Conservation (phyloP, 2,329 filamentous ascomycete species). For the Fusarium falciforme region DNA sequence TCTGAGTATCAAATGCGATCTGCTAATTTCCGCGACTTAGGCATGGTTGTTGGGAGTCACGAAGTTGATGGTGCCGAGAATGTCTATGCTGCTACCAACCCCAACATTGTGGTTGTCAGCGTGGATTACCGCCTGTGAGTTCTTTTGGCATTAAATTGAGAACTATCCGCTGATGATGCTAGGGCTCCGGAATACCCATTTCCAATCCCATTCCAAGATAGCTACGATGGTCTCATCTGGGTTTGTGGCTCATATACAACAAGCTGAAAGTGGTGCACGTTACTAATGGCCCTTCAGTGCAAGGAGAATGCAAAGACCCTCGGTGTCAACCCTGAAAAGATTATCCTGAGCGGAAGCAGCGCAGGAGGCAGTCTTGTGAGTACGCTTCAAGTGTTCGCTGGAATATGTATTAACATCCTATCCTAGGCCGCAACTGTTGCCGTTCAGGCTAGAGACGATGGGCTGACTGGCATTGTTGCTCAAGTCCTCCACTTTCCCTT, state of each 20-base stretch:
- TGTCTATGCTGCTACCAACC: conserved; percentile 27
- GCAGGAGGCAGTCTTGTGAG: conserved; percentile 36
- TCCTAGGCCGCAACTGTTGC: conserved; percentile 31
- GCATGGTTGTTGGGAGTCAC: conserved; percentile 39
- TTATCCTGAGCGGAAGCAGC: conserved; percentile 37
- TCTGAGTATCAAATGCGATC: no score
- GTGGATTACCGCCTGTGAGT: conserved; percentile 37
- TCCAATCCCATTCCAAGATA: conserved; percentile 33
- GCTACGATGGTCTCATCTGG: conserved; percentile 40
- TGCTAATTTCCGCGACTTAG: background rate
- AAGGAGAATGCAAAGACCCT: conserved; percentile 31
- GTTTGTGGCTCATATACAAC: background rate
- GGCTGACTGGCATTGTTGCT: conserved; percentile 33
- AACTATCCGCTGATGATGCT: background rate
- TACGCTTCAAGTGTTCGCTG: rapidly evolving
- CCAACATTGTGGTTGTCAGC: conserved; percentile 37
- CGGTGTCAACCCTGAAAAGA: conserved; percentile 29
- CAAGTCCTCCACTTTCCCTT: conserved; percentile 37
- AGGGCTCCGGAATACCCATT: conserved; percentile 41
- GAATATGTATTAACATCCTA: background rate
- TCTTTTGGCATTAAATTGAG: background rate
- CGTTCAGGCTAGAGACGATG: conserved; percentile 10
- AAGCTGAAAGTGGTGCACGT: rapidly evolving
- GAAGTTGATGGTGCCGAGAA: conserved; percentile 41
- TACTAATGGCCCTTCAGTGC: conserved; percentile 17